These are phyloP conservation scores for Lactarius deliciosus DNA, from an alignment of 768 basidiomycete genomes.

Conservation along the genomic window DNA sequence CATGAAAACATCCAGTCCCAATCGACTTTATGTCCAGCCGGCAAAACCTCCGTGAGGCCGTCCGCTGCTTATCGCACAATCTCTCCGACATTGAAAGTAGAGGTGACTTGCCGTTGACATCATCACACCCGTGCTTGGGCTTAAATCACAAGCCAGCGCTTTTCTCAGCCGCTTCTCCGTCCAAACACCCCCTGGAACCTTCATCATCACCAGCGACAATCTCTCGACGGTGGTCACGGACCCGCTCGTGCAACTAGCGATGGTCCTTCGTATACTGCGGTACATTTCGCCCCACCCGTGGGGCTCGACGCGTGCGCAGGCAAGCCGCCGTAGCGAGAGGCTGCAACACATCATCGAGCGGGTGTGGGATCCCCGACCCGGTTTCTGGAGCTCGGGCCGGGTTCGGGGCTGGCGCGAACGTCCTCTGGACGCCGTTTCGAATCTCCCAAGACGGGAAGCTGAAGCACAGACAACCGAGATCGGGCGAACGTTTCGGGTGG, in stretches of 20 bases:
- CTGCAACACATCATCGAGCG: conserved; percentile 48
- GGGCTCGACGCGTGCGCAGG: conserved; percentile 68
- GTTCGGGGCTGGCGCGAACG: conserved; percentile 25
- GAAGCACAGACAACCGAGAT: neutral
- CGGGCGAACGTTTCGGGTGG: conserved; percentile 50
- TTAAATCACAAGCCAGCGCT: conserved; percentile 20
- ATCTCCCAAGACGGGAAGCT: conserved; percentile 18
- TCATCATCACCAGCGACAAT: conserved; percentile 31
- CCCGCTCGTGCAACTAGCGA: conserved; percentile 29
- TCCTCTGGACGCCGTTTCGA: conserved; percentile 26
- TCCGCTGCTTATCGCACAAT: conserved; percentile 5
- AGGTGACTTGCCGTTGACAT: conserved; percentile 10
- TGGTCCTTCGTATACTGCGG: conserved; percentile 53
- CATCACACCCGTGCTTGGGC: neutral
- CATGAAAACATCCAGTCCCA: conserved; percentile 21
- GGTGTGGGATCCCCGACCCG: conserved; percentile 45
- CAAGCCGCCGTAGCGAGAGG: conserved; percentile 48
- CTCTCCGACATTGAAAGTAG: conserved; percentile 26
- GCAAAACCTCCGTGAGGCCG: conserved; percentile 20
- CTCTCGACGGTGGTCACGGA: conserved; percentile 26
- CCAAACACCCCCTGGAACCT: conserved; percentile 34
- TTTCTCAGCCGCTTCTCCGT: conserved; percentile 26
- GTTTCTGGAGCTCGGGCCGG: conserved; percentile 32
- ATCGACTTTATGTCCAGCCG: conserved; percentile 22
- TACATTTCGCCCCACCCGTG: conserved; percentile 73